Evolutionary conservation across 1,139 yeast species (phyloP), one percentile per base, ranked within the genome.

Genomic region (Suhomyces maxii): DNA sequence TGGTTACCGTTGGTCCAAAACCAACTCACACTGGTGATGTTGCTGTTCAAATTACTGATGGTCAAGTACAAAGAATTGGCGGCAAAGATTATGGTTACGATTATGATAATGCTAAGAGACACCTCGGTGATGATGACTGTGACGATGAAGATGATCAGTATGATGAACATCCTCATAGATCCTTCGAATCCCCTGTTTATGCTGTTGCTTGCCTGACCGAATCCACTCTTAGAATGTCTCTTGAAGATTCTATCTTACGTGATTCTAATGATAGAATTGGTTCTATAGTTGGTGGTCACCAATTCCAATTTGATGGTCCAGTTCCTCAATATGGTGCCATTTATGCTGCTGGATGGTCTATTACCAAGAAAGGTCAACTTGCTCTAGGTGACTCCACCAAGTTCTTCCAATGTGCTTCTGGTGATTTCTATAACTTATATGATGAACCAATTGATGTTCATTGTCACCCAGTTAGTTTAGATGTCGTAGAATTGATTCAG

Each of bases 281-380:
- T 3, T 64, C 76, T 25, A 72, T 74, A 52, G 79, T 73, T 13
- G 63, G 71, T 2, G 68, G 69, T 44, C 68, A 66, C 44, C 78
- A 74, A 53, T 70, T 74, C 54, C 79, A 72, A 56, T 74, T 75
- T 50, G 79, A 75, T 53, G 76, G 77, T 3, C 76, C 77, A 12
- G 64, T 70, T 23, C 78, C 77, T 34, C 77, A 70, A 56, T 63
- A 63, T 50, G 77, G 77, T 18, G 58, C 77, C 8, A 53, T 72
- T 23, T 72, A 63, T 48, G 76, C 77, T 35, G 68, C 72, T 30
- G 79, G 77, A 3, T 73, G 78, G 77, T 64, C 70, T 14, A 62
- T 73, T 31, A 66, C 76, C n/a, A 45, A 51, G 9, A 53, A 63
- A 7, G 77, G 77, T 4, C 62, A 64, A 49, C 63, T 74, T 49